Evolutionary conservation across 768 basidiomycete genomes (phyloP).

Genomic region (Gloeostereum incarnatum): DNA sequence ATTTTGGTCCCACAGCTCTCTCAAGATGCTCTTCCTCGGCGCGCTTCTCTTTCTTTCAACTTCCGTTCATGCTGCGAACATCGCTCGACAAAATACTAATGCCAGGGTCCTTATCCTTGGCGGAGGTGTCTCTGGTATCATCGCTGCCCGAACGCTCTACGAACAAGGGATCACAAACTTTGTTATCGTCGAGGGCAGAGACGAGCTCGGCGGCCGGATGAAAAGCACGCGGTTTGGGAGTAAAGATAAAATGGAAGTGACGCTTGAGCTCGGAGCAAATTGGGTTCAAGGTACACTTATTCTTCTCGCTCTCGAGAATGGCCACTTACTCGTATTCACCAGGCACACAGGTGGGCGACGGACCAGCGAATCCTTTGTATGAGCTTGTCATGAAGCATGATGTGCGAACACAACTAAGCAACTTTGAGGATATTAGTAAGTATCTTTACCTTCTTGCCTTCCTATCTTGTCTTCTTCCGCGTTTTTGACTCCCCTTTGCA

Average conservation of each 20-base stretch:
- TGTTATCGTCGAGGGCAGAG: conserved; percentile 49
- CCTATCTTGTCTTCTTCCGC: no score
- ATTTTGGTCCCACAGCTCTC: no score
- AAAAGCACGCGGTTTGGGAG: no score
- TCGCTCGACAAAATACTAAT: no score
- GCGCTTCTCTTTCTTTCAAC: no score
- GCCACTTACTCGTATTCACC: no score
- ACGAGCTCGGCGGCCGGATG: conserved; percentile 55
- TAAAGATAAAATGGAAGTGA: conserved; percentile 34
- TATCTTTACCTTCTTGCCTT: conserved; percentile 1
- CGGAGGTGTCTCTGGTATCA: conserved; percentile 56
- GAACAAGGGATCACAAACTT: conserved; percentile 46
- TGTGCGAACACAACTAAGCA: conserved; percentile 33
- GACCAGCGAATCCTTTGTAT: conserved; percentile 52
- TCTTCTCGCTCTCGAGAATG: no score
- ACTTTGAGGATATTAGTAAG: conserved; percentile 36
- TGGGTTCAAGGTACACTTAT: conserved; percentile 52
- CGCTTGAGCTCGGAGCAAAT: conserved; percentile 50
- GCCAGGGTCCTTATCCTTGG: conserved; percentile 48
- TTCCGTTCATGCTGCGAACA: no score
- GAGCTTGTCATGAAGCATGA: conserved; percentile 46
- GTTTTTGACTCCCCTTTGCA: no score
- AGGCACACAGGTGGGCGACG: conserved; percentile 34
- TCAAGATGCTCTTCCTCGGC: no score
- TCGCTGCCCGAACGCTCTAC: conserved; percentile 53